Evolutionary conservation across 2,329 filamentous ascomycete species (phyloP).

Genomic region (Laburnicola sp.): DNA sequence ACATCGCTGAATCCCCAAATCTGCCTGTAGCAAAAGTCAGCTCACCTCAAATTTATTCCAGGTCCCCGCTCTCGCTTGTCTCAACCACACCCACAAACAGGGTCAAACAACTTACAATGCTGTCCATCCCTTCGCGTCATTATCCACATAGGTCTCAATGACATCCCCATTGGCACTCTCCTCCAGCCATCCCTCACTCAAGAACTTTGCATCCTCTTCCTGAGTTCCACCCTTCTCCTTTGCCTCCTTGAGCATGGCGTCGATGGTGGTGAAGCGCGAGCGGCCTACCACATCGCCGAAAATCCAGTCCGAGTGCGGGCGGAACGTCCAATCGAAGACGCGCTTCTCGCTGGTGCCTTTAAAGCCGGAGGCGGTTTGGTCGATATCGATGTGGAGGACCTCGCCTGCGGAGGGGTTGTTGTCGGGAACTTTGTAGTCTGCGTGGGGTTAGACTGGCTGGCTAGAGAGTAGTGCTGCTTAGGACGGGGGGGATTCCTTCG

Average conservation of each 20-base stretch:
- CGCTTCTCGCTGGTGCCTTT: constrained; percentile 66
- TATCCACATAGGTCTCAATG: constrained; percentile 41
- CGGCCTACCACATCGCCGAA: constrained; percentile 72
- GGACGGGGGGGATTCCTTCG: background rate
- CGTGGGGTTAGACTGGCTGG: background rate
- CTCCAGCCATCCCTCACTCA: constrained; percentile 35
- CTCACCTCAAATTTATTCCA: constrained; percentile 12
- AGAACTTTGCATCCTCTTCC: constrained; percentile 29
- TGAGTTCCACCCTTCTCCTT: constrained; percentile 21
- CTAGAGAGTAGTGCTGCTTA: background rate
- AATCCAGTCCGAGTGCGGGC: constrained; percentile 74
- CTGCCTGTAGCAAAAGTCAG: constrained; percentile 12
- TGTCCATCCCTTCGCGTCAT: constrained; percentile 41
- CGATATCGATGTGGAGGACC: constrained; percentile 68
- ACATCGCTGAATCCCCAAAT: constrained; percentile 40
- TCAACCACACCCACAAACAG: constrained; percentile 16
- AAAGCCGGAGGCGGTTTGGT: constrained; percentile 71
- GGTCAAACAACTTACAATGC: constrained; percentile 34
- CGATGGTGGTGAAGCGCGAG: constrained; percentile 53
- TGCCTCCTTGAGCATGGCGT: constrained; percentile 25
- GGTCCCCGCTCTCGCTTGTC: constrained; percentile 7
- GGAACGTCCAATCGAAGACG: constrained; percentile 59
- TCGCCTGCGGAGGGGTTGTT: constrained; percentile 29
- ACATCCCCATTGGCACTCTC: constrained; percentile 37
- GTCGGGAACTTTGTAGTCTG: constrained; percentile 39